phyloP scores from a whole-genome alignment of 148 eudicot genomes.

The Talinum fruticosum region DNA sequence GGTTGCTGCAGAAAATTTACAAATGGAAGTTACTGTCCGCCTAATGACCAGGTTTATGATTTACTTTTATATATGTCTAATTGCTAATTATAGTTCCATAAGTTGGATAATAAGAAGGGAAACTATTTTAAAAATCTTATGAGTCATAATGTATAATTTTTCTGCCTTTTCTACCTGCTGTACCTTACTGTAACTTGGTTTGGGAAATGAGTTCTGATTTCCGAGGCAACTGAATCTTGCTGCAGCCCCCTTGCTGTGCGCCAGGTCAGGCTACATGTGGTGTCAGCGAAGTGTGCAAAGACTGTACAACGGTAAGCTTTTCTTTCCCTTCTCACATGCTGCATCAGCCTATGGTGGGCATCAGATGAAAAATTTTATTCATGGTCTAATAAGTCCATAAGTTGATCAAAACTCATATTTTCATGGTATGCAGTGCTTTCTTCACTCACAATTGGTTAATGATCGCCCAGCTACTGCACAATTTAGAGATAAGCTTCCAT shows the following conservation, averaged over 20 bases:
- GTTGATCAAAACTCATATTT: conserved; percentile 22
- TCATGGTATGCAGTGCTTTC: conserved; percentile 72
- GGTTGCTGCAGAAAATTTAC: conserved; percentile 98
- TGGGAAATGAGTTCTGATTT: conserved; percentile 1
- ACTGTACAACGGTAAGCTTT: conserved; percentile 87
- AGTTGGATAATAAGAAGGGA: not conserved
- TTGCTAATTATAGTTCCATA: conserved; percentile 8
- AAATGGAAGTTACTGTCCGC: conserved; percentile 88
- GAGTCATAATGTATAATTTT: not conserved
- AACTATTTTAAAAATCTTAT: not conserved
- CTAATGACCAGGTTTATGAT: conserved; percentile 78
- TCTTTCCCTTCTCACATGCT: not conserved
- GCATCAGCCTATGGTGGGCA: not conserved
- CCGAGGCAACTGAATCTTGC: conserved; percentile 19
- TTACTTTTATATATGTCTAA: conserved; percentile 5
- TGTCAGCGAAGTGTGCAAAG: conserved; percentile 63
- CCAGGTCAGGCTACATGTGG: conserved; percentile 60
- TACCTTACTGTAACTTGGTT: not conserved
- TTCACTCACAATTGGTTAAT: conserved; percentile 69
- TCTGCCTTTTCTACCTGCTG: conserved; percentile 8
- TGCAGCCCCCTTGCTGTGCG: conserved; percentile 96
- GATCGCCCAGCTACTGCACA: conserved; percentile 84
- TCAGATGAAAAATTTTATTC: not conserved
- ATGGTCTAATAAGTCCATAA: not conserved
- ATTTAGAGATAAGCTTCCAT: conserved; percentile 90